Conservation (phyloP, 2,329 filamentous ascomycete species). For the Botrytis galanthina region DNA sequence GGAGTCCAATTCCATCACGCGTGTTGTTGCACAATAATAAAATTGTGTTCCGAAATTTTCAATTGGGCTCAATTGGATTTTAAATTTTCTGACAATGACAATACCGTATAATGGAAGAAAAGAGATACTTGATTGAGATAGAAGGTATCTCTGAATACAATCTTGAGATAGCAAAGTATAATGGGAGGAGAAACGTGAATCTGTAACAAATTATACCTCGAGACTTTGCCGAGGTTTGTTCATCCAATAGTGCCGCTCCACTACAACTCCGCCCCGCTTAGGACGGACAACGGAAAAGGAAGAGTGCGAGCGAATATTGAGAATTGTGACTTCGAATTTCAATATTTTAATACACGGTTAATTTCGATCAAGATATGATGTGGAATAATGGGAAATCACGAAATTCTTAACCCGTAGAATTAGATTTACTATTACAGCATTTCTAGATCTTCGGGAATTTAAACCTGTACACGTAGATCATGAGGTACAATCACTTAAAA, state of each 20-base stretch:
- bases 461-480: not conserved
- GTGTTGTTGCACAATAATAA: not conserved
- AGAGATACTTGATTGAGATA: no score
- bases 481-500: not conserved
- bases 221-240: not conserved
- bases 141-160: not conserved
- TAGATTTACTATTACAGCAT: not conserved
- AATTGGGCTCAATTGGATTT: not conserved
- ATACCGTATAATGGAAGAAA: not conserved
- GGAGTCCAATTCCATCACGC: not conserved
- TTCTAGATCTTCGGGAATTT: not conserved
- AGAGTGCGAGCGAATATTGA: not conserved
- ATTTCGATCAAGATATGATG: not conserved
- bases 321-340: not conserved
- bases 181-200: not conserved
- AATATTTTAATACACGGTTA: not conserved
- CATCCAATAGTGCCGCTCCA: not conserved
- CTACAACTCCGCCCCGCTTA: not conserved
- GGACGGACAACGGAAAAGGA: not conserved
- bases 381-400: no score
- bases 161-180: not conserved
- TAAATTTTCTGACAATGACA: not conserved
- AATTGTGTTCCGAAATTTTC: not conserved
- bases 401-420: not conserved
- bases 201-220: not conserved